Evolutionary conservation across 176 grass and related monocot species (phyloP).

Genomic region (Lolium multiflorum): DNA sequence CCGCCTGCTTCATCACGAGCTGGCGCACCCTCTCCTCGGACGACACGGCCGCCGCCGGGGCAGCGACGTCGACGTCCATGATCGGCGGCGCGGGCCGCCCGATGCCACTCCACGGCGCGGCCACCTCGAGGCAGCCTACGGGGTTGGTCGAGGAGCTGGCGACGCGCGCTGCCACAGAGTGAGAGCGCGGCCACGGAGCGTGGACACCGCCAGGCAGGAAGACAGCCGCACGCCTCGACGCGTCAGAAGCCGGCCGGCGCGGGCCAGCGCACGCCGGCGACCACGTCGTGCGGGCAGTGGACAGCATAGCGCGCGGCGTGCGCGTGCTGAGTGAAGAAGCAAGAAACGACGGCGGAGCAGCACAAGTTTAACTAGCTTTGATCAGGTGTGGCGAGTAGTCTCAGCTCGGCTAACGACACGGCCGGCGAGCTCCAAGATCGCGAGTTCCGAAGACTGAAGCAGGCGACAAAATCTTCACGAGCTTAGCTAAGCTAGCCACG

Average conservation of each 20-base stretch:
- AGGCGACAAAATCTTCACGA: not conserved
- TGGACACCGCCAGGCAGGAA: too few relatives aligned
- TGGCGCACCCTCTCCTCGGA: slow-evolving; percentile 79
- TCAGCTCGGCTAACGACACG: too few relatives aligned
- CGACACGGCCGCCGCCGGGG: slow-evolving; percentile 40
- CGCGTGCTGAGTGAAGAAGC: not conserved
- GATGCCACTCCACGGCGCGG: slow-evolving; percentile 43
- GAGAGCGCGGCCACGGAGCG: slow-evolving; percentile 32
- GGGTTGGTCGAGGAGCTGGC: slow-evolving; percentile 37
- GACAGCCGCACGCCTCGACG: too few relatives aligned
- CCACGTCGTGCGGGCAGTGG: not conserved
- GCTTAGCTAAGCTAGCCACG: too few relatives aligned
- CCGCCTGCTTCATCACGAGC: slow-evolving; percentile 78
- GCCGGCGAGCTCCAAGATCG: not conserved
- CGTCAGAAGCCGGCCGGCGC: too few relatives aligned
- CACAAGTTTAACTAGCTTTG: not conserved
- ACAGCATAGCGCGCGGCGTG: slow-evolving; percentile 19
- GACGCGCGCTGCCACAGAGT: slow-evolving; percentile 33
- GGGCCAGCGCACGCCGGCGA: not conserved
- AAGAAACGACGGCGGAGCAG: not conserved
- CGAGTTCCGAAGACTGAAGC: slow-evolving; percentile 22
- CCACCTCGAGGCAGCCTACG: slow-evolving; percentile 45
- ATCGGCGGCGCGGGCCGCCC: not conserved
- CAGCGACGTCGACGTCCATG: slow-evolving; percentile 11
- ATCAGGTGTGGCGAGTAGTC: too few relatives aligned